Evolutionary conservation across 352 stramenopile species (phyloP), one percentile per base, ranked within the genome.

Genomic region (Globisporangium spinosum): DNA sequence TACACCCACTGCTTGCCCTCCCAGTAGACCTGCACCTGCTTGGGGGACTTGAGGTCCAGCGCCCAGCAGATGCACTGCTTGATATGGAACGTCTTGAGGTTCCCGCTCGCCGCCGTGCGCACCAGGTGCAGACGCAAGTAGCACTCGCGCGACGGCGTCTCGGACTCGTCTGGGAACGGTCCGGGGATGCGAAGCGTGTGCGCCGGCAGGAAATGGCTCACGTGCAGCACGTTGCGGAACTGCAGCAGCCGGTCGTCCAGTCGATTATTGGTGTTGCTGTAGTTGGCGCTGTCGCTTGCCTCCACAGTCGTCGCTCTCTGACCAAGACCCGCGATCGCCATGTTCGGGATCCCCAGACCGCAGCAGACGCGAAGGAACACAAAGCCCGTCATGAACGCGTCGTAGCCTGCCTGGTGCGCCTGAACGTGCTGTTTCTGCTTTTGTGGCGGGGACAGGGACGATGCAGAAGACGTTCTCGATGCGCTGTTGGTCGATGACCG

Each of bases 361-460:
- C 74, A 77, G 57, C 82, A 90, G 3, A 89, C 78, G 25, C 82
- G 83, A 10, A 91, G 71, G 67, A 94, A 94, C 4, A 94, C 82
- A 58, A 73, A 82, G 3, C 85, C 85, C 6, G 85, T 94, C 82
- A 92, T 92, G 69, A 84, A 94, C 15, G 85, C 85, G 53, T 94
- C 85, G 49, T 91, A 91, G 2, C 85, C 85, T 15, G 85, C 85
- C 64, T 94, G 85, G 66, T 94, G 85, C 4, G 85, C 79, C 53
- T 81, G 75, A 38, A 84, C 56, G 20, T 62, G 74, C 45, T 65
- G 55, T 58, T 79, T 72, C 38, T 63, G 67, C 40, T 64, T 58
- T 23, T 32, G 59, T 35, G 49, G 49, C 27, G 60, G 25, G 1
- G 67, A 65, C n/a, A 13, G n/a, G n/a, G 4, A 61, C 22, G 55